Percentiles rank a stretch among this genome's conserved stretches.
phyloP scores from a whole-genome alignment of 805 yeast species.

The Lachancea nothofagi region DNA sequence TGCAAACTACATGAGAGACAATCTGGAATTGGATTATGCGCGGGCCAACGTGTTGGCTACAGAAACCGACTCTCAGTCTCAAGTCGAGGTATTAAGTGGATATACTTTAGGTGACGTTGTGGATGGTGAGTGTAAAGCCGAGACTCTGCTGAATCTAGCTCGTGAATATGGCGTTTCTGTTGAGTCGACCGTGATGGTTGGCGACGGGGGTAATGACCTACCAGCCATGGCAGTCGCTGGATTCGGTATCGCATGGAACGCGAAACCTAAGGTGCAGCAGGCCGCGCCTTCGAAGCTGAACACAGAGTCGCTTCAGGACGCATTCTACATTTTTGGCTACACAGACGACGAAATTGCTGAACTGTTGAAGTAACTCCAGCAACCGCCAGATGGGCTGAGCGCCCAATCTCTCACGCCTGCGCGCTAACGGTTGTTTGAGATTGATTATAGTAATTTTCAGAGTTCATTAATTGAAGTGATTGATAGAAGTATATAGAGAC shows the following conservation, averaged over 20 bases:
- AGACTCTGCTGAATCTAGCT: constrained; percentile 59
- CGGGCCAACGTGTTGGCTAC: constrained; percentile 67
- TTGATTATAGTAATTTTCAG: not conserved
- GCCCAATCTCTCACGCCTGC: no score
- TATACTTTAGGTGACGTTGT: constrained; percentile 74
- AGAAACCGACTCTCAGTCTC: constrained; percentile 39
- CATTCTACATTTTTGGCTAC: constrained; percentile 76
- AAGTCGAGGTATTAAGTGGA: constrained; percentile 58
- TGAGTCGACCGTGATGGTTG: constrained; percentile 68
- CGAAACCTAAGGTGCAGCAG: constrained; percentile 85
- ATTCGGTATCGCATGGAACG: constrained; percentile 95
- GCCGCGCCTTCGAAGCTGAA: constrained; percentile 81
- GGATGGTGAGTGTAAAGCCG: constrained; percentile 80
- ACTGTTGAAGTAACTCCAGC: constrained; percentile 14
- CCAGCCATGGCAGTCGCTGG: constrained; percentile 91
- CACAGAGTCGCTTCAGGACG: constrained; percentile 63
- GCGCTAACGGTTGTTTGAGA: no score
- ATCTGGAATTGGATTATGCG: constrained; percentile 76
- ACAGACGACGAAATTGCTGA: constrained; percentile 47
- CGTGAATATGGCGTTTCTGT: constrained; percentile 47
- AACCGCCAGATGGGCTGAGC: no score
- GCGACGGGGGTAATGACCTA: constrained; percentile 96
- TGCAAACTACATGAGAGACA: constrained; percentile 65
- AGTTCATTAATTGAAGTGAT: not conserved
- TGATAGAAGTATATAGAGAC: not conserved